phyloP scores from a whole-genome alignment of 2,329 filamentous ascomycete species.

The Fonsecaea multimorphosa region DNA sequence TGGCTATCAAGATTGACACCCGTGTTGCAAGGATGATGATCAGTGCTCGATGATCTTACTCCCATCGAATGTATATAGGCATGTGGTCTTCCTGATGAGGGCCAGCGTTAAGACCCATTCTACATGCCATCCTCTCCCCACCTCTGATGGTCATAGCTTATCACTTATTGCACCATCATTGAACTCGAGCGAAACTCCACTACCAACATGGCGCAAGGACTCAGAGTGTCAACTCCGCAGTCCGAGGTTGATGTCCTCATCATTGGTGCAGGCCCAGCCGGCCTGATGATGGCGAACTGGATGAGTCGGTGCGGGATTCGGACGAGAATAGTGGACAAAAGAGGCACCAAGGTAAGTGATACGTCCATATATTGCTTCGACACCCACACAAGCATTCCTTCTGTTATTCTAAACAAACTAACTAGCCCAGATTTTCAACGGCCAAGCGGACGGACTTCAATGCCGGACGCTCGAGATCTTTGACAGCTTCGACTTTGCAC shows the following conservation, averaged over 20 bases:
- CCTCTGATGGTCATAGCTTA: neutral
- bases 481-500: conserved; percentile 71
- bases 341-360: conserved; percentile 44
- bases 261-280: conserved; percentile 57
- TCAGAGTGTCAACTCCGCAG: neutral
- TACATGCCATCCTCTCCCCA: neutral
- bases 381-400: neutral
- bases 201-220: conserved; percentile 10
- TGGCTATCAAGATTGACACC: neutral
- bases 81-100: neutral
- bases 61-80: conserved; percentile 2
- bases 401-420: neutral
- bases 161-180: neutral
- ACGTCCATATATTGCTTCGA: neutral
- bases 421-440: conserved; percentile 40
- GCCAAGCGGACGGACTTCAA: conserved; percentile 64
- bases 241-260: conserved; percentile 55
- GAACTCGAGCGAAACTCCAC: neutral
- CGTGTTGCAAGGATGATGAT: neutral
- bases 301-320: conserved; percentile 57
- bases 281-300: conserved; percentile 58
- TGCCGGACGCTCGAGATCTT: conserved; percentile 74
- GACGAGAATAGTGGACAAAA: conserved; percentile 57
- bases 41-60: neutral
- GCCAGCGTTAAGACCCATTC: neutral